Evolutionary conservation across 768 basidiomycete genomes (phyloP).

Genomic region (Russula earlei): DNA sequence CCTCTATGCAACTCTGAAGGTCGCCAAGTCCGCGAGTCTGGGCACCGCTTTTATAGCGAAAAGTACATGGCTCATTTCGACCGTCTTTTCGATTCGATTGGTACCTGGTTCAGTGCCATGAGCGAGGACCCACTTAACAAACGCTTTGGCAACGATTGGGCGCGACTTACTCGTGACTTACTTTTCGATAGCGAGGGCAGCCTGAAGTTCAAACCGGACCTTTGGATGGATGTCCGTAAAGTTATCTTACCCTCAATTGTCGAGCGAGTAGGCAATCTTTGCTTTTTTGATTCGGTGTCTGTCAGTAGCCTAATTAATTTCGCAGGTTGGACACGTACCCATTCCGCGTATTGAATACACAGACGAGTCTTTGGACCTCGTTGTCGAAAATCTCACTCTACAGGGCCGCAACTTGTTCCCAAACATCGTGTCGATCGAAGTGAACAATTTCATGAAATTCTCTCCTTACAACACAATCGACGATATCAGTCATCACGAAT

Average conservation of each 20-base stretch:
- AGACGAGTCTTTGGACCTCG: constrained; percentile 76
- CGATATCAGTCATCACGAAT: constrained; percentile 60
- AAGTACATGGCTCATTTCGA: constrained; percentile 77
- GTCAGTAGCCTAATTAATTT: background rate
- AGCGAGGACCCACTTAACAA: constrained; percentile 78
- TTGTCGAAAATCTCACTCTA: constrained; percentile 87
- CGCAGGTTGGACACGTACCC: constrained; percentile 66
- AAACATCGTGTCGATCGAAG: constrained; percentile 61
- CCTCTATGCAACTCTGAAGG: constrained; percentile 63
- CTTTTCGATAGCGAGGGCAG: constrained; percentile 73
- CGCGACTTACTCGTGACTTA: constrained; percentile 71
- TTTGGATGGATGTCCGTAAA: constrained; percentile 82
- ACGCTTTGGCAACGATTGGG: constrained; percentile 77
- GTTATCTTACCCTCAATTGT: constrained; percentile 77
- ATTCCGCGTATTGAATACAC: constrained; percentile 94
- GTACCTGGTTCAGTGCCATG: constrained; percentile 77
- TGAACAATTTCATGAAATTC: constrained; percentile 77
- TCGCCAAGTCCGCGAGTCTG: constrained; percentile 52
- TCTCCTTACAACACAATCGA: constrained; percentile 55
- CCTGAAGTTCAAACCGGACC: constrained; percentile 76
- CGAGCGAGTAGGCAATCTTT: constrained; percentile 43
- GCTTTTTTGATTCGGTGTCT: background rate
- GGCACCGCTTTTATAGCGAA: constrained; percentile 67
- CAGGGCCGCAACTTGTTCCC: constrained; percentile 88
- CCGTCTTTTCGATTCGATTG: constrained; percentile 57